Conservation (phyloP, 208 protist species). For the Trypanosoma caninum region DNA sequence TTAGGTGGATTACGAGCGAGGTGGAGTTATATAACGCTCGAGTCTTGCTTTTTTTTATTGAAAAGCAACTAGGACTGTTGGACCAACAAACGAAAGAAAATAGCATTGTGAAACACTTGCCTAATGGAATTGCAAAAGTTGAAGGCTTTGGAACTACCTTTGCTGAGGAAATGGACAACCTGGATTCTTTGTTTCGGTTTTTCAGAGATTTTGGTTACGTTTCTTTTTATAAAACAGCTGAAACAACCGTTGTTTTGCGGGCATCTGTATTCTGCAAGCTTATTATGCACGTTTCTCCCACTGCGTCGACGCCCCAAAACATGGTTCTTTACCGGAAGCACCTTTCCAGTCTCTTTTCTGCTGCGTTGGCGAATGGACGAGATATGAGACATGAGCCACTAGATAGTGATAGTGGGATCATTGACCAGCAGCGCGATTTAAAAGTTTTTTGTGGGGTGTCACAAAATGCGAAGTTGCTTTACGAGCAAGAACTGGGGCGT, state of each 20-base stretch:
- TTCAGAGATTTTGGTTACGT: constrained; percentile 12
- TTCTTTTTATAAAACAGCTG: constrained; percentile 5
- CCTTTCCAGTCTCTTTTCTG: constrained; percentile 8
- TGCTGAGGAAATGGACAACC: no score
- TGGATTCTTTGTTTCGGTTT: not conserved
- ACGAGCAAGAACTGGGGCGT: constrained; percentile 12
- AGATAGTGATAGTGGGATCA: not conserved
- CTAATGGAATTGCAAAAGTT: no score
- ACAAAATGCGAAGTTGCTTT: constrained; percentile 1
- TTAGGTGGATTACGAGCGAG: constrained; percentile 23
- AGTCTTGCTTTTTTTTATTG: not conserved
- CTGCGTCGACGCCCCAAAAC: not conserved
- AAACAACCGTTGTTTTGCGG: constrained; percentile 9
- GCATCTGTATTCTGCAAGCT: constrained; percentile 26
- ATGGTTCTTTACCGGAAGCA: constrained; percentile 9
- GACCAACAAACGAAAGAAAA: not conserved
- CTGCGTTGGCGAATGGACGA: constrained; percentile 3
- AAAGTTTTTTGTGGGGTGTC: not conserved
- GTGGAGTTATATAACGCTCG: constrained; percentile 14
- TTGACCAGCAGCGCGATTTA: not conserved
- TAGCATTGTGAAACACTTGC: not conserved
- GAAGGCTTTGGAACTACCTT: no score
- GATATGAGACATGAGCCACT: not conserved
- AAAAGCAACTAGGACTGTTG: not conserved
- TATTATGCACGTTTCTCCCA: not conserved